A percentile compares a stretch with the other conserved stretches of the same genome.
Conservation (phyloP, 257 asterid species). For the Parsonsia alboflavescens region DNA sequence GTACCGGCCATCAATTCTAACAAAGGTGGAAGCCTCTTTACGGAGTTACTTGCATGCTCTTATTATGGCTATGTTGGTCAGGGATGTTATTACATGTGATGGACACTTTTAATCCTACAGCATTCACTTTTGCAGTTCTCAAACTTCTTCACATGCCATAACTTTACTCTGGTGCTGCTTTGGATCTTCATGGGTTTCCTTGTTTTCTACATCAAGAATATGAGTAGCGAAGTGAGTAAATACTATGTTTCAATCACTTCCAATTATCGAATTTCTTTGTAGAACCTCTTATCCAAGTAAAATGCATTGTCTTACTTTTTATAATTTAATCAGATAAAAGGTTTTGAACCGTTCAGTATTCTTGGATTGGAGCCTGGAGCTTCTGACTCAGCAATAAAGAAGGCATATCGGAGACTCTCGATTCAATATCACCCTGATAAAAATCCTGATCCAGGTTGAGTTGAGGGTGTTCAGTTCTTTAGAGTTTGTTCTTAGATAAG, state of each 20-base stretch:
- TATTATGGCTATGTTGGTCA: constrained; percentile 3
- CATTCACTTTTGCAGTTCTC: constrained; percentile 43
- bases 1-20: constrained; percentile 51
- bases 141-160: constrained; percentile 62
- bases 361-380: constrained; percentile 93
- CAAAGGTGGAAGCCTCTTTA: constrained; percentile 39
- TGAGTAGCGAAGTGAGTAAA: constrained; percentile 64
- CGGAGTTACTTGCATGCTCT: constrained; percentile 5
- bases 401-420: constrained; percentile 91
- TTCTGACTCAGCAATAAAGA: constrained; percentile 77
- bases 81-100: background rate
- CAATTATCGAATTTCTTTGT: background rate
- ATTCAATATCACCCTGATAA: constrained; percentile 95
- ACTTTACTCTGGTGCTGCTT: constrained; percentile 65
- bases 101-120: constrained; percentile 5
- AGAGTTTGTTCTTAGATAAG: constrained; percentile 13
- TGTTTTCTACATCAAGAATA: constrained; percentile 58
- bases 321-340: constrained; percentile 53
- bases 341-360: constrained; percentile 84
- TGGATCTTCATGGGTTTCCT: constrained; percentile 72
- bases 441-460: constrained; percentile 96
- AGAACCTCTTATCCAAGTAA: background rate
- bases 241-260: constrained; percentile 8
- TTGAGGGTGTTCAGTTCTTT: constrained; percentile 24
- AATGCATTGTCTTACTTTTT: background rate